Evolutionary conservation across 2,329 filamentous ascomycete species (phyloP).

Genomic region (Ophiocordyceps camponoti-leonardi): DNA sequence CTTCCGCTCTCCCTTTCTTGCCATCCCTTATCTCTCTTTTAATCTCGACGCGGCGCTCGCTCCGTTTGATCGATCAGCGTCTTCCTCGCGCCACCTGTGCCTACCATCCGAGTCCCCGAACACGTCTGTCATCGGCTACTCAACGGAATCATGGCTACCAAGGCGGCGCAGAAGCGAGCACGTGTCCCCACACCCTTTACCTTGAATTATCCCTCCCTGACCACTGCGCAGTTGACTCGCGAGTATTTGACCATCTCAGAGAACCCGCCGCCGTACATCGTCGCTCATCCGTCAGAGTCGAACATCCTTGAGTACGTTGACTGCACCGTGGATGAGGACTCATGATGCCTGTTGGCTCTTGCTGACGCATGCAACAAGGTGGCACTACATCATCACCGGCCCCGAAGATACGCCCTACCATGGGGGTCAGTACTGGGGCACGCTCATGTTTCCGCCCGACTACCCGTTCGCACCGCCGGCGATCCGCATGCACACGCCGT

Average conservation of each 20-base stretch:
- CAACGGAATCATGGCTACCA: slow-evolving; percentile 42
- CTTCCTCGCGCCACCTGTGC: not conserved
- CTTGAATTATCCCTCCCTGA: slow-evolving; percentile 6
- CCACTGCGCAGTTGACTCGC: slow-evolving; percentile 32
- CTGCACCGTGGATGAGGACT: not conserved
- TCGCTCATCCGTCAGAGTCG: slow-evolving; percentile 72
- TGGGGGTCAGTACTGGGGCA: slow-evolving; percentile 95
- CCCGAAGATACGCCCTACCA: slow-evolving; percentile 89
- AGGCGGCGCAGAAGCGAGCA: slow-evolving; percentile 56
- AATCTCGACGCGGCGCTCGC: not conserved
- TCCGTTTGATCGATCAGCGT: not conserved
- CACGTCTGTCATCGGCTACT: not conserved
- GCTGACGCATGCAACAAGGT: slow-evolving; percentile 28
- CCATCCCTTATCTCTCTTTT: not conserved
- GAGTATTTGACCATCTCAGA: slow-evolving; percentile 45
- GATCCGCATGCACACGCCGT: slow-evolving; percentile 97
- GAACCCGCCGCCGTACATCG: slow-evolving; percentile 78
- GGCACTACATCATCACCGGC: slow-evolving; percentile 92
- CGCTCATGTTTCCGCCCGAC: slow-evolving; percentile 83
- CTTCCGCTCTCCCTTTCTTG: not conserved
- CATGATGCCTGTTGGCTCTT: not conserved
- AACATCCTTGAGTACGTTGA: slow-evolving; percentile 70
- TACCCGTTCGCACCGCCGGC: slow-evolving; percentile 95
- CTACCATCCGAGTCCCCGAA: not conserved
- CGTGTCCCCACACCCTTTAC: slow-evolving; percentile 8